phyloP scores from a whole-genome alignment of 495 filamentous ascomycete species.

The Zalerion maritima region DNA sequence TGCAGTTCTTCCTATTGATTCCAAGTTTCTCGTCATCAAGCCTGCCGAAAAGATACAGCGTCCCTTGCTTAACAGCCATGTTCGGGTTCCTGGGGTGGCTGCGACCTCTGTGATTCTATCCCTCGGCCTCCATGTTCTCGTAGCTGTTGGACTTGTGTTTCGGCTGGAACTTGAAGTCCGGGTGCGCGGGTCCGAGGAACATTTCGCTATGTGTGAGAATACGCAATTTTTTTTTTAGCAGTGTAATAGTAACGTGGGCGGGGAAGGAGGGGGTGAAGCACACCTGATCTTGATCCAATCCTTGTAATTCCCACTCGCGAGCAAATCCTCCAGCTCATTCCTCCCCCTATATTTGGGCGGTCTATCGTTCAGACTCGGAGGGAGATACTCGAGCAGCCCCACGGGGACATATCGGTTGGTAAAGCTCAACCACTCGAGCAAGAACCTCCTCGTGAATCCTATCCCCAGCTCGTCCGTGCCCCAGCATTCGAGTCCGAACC shows the following conservation, averaged over 20 bases:
- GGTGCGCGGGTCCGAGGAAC: slow-evolving; percentile 85
- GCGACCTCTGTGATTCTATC: slow-evolving; percentile 24
- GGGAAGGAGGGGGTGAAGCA: slow-evolving; percentile 21
- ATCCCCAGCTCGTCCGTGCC: slow-evolving; percentile 87
- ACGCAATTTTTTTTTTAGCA: too few relatives aligned
- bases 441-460: slow-evolving; percentile 73
- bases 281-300: slow-evolving; percentile 99
- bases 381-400: slow-evolving; percentile 74
- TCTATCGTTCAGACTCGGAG: slow-evolving; percentile 73
- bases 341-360: slow-evolving; percentile 71
- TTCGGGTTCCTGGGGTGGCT: too few relatives aligned
- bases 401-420: slow-evolving; percentile 78
- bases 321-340: slow-evolving; percentile 79
- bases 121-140: slow-evolving; percentile 46
- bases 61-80: too few relatives aligned
- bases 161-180: slow-evolving; percentile 87
- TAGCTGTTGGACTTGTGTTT: slow-evolving; percentile 93
- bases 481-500: slow-evolving; percentile 86
- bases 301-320: slow-evolving; percentile 77
- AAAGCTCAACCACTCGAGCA: slow-evolving; percentile 94
- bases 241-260: too few relatives aligned
- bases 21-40: too few relatives aligned
- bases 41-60: too few relatives aligned
- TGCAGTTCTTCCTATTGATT: too few relatives aligned
- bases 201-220: slow-evolving; percentile 54